phyloP scores from a whole-genome alignment of 441 rosid species.

The Arabidopsis lyrata region DNA sequence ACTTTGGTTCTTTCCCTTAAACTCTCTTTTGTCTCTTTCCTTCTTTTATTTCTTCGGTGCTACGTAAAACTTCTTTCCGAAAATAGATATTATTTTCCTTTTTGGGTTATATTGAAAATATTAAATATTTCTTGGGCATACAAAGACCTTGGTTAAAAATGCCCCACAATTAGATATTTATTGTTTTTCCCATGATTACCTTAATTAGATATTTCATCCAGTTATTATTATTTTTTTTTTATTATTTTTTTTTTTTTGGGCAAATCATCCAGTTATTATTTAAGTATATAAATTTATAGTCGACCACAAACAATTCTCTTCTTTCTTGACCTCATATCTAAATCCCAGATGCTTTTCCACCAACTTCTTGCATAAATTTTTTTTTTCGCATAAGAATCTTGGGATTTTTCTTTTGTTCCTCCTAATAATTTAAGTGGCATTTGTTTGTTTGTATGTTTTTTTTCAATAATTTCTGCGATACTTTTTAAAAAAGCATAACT shows the following conservation, averaged over 20 bases:
- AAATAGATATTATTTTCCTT: neutral
- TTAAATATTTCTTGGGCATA: constrained; percentile 5
- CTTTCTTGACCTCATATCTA: neutral
- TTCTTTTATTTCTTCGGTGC: neutral
- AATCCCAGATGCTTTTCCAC: neutral
- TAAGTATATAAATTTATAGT: neutral
- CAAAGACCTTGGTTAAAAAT: constrained; percentile 7
- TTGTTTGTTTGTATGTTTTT: neutral
- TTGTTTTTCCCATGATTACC: neutral
- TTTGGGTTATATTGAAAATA: neutral
- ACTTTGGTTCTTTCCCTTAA: constrained; percentile 58
- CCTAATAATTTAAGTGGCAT: neutral
- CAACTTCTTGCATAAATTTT: neutral
- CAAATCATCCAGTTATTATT: too few relatives aligned
- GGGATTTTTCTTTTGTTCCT: neutral
- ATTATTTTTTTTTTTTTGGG: too few relatives aligned
- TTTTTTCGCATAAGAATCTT: neutral
- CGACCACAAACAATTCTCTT: neutral
- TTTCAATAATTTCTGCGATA: neutral
- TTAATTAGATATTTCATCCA: constrained; percentile 10
- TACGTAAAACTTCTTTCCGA: neutral
- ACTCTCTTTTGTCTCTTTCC: neutral
- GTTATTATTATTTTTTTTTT: too few relatives aligned
- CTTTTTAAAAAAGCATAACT: neutral
- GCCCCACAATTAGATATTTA: neutral